phyloP scores from a whole-genome alignment of 129 eudicot species.

The Ambrosia trifida region DNA sequence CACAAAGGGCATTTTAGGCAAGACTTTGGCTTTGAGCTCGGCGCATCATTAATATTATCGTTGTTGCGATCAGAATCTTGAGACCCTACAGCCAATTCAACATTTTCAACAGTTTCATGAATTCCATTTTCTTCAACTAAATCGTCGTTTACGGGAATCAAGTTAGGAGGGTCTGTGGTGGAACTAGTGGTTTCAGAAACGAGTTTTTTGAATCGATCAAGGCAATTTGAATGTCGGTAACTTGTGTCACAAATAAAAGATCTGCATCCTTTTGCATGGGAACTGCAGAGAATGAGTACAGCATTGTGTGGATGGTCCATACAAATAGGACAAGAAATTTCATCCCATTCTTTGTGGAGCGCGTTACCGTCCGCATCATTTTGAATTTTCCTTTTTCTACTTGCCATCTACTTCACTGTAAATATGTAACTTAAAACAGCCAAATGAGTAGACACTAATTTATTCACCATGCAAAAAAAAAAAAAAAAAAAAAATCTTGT shows the following conservation, averaged over 20 bases:
- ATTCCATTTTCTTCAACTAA: constrained; percentile 23
- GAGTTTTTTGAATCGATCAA: constrained; percentile 75
- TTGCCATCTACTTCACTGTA: constrained; percentile 78
- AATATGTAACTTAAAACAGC: constrained; percentile 47
- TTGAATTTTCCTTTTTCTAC: constrained; percentile 78
- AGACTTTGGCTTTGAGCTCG: constrained; percentile 25
- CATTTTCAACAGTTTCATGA: constrained; percentile 27
- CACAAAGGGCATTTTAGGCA: constrained; percentile 81
- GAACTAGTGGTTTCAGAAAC: constrained; percentile 37
- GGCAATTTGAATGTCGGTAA: constrained; percentile 90
- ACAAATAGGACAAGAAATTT: constrained; percentile 87
- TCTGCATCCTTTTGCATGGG: constrained; percentile 84
- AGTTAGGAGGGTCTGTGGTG: constrained; percentile 28
- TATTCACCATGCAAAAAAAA: constrained; percentile 9
- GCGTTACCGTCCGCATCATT: constrained; percentile 57
- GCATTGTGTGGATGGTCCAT: constrained; percentile 99
- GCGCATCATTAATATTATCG: constrained; percentile 18
- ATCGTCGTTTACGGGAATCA: constrained; percentile 22
- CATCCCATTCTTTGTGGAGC: constrained; percentile 89
- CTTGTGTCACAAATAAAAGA: constrained; percentile 95
- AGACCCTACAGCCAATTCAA: constrained; percentile 35
- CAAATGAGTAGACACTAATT: constrained; percentile 40
- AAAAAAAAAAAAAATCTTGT: neutral
- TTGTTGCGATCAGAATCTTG: constrained; percentile 15
- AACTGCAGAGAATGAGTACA: constrained; percentile 79